Percentiles rank a stretch among this genome's conserved stretches.
These are phyloP conservation scores for Leccinellum albellum DNA, from an alignment of 768 basidiomycete genomes.

Conservation along the genomic window DNA sequence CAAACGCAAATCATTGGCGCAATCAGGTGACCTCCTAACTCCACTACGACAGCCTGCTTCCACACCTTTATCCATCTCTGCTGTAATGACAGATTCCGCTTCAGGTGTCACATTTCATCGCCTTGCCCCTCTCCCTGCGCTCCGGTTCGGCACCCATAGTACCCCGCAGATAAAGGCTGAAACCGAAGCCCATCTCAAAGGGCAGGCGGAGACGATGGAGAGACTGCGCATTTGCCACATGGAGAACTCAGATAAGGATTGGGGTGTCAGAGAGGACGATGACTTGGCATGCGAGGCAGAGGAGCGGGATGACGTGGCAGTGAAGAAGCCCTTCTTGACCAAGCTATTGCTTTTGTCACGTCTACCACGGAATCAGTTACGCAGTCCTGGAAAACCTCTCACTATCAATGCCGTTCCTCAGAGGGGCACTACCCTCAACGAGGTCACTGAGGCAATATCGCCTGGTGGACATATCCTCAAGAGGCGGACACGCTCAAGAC, in stretches of 20 bases:
- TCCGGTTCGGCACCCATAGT: constrained; percentile 27
- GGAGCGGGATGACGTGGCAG: constrained; percentile 33
- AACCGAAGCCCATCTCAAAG: constrained; percentile 37
- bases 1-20: constrained; percentile 58
- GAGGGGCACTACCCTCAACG: constrained; percentile 46
- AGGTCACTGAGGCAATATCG: constrained; percentile 66
- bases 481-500: constrained; percentile 68
- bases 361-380: constrained; percentile 25
- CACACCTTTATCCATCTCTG: constrained; percentile 38
- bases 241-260: constrained; percentile 44
- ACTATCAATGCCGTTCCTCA: constrained; percentile 26
- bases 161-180: constrained; percentile 35
- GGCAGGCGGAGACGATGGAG: constrained; percentile 64
- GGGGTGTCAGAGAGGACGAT: constrained; percentile 37
- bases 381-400: constrained; percentile 28
- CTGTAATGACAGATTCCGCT: constrained; percentile 29
- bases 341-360: constrained; percentile 22
- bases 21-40: constrained; percentile 48
- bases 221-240: constrained; percentile 57
- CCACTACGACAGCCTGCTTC: constrained; percentile 50
- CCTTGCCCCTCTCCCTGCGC: constrained; percentile 33
- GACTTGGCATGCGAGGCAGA: constrained; percentile 54
- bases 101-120: constrained; percentile 34
- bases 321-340: constrained; percentile 34
- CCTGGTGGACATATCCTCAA: constrained; percentile 76